Conservation (phyloP, 306 rosid genomes). For the Sicyos edulis region DNA sequence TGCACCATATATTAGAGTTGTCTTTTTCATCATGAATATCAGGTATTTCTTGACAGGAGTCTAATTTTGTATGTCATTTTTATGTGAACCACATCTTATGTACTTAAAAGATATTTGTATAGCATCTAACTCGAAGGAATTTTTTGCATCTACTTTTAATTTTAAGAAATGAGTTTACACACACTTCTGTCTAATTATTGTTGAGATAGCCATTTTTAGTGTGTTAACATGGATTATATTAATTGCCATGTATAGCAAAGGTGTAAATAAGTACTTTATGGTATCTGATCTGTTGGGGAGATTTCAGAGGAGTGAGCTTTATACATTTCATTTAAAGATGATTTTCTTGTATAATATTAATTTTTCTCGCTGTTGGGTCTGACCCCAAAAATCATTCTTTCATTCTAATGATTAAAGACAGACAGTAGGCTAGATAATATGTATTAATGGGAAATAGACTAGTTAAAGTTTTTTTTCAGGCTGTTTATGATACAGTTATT, state of each 20-base stretch:
- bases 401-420: too few relatives aligned
- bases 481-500: neutral
- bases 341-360: neutral
- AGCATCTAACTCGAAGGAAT: neutral
- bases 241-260: neutral
- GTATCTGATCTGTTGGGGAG: neutral
- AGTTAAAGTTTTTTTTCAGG: too few relatives aligned
- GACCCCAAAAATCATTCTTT: too few relatives aligned
- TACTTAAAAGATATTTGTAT: neutral
- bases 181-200: too few relatives aligned
- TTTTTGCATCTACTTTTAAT: neutral
- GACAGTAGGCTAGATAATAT: too few relatives aligned
- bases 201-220: neutral
- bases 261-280: neutral
- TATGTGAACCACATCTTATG: neutral
- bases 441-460: too few relatives aligned
- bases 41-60: conserved; percentile 43
- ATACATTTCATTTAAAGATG: neutral
- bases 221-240: neutral
- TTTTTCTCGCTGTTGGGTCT: neutral
- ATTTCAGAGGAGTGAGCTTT: neutral
- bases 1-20: conserved; percentile 86
- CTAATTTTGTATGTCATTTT: neutral
- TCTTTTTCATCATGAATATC: conserved; percentile 70
- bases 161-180: neutral